Conservation (phyloP, 1,139 yeast species). For the Saccharomyces hybrid region DNA sequence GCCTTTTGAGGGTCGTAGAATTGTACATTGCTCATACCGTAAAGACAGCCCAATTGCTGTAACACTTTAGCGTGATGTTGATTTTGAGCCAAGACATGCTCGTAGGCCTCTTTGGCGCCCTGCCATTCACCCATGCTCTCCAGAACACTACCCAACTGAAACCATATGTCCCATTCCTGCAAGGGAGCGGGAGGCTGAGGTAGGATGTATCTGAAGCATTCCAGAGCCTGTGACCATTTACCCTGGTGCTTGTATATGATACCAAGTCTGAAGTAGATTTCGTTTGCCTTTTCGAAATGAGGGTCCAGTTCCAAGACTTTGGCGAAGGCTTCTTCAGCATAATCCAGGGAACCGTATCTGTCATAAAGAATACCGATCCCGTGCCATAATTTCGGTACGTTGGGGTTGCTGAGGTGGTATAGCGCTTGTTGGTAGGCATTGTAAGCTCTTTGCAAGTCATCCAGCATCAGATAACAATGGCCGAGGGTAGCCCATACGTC, state of each 20-base stretch:
- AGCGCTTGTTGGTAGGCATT: conserved; percentile 95
- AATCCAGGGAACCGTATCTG: conserved; percentile 89
- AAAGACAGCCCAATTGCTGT: conserved; percentile 92
- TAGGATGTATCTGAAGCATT: conserved; percentile 86
- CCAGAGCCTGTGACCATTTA: conserved; percentile 77
- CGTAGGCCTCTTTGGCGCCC: conserved; percentile 92
- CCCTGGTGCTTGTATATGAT: conserved; percentile 93
- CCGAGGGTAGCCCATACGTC: conserved; percentile 97
- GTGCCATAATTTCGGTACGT: conserved; percentile 96
- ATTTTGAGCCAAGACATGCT: conserved; percentile 78
- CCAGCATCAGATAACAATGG: conserved; percentile 94
- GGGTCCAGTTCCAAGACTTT: conserved; percentile 94
- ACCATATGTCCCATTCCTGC: conserved; percentile 97
- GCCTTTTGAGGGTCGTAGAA: conserved; percentile 81
- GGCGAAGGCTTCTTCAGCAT: conserved; percentile 96
- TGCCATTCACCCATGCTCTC: conserved; percentile 90
- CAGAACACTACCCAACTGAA: conserved; percentile 90
- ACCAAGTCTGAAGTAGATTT: conserved; percentile 93
- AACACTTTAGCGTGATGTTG: conserved; percentile 93
- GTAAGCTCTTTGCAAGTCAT: conserved; percentile 89
- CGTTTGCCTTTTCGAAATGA: conserved; percentile 90
- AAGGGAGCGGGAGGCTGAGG: conserved; percentile 90
- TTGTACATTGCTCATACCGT: conserved; percentile 63
- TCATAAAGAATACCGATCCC: conserved; percentile 96
- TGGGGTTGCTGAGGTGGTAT: conserved; percentile 83